Base-by-base conservation (phyloP, 371 early-diverging fungal genomes). In the Rhizomucor pusillus region DNA sequence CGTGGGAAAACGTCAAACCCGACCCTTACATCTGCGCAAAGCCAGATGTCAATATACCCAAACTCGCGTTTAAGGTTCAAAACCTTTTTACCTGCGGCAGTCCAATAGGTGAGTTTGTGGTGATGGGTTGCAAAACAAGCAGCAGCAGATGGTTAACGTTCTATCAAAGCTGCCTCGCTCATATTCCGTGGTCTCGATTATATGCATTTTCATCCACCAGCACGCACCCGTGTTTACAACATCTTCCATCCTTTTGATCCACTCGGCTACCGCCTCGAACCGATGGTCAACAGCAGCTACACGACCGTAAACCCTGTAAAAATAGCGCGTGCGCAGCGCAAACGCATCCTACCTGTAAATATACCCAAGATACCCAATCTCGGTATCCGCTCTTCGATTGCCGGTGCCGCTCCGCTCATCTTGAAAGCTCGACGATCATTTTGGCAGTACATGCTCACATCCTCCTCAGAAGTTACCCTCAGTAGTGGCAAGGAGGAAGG, bases 171-270 rank as follows among this genome's bases (percentile, higher is more conserved):
- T 13, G 86, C 85, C 1, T 78, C 80, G 5, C 33, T 87, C 33
- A 71, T 86, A 19, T 77, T 83, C 69, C 77, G 89, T 5, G 83
- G 84, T 3, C 68, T 85, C 43, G 63, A 71, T 23, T 75, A 75
- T 57, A 52, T 70, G 19, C 57, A 67, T 5, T 85, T 81, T 60
- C 69, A 67, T 23, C 79, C 84, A 10, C 84, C 85, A 11, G 57
- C 60, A 16, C 72, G 71, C 35, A 82, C 79, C 5, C 59, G 66
- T 33, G 75, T 79, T 52, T 77, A 73, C 60, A 87, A 87, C 63
- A 61, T 89, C 22, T 89, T 86, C 59, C 82, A 86, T 55, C 79
- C 87, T 1, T 85, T 81, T 54, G 89, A 87, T 52, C 87, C 87
- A 0, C 58, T 86, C n/a, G 85, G 84, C 0, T 89, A 89, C 57